Percentiles rank a stretch among this genome's conserved stretches.
Conservation (phyloP, 345 rosid species). For the Noccaea bulbosa region DNA sequence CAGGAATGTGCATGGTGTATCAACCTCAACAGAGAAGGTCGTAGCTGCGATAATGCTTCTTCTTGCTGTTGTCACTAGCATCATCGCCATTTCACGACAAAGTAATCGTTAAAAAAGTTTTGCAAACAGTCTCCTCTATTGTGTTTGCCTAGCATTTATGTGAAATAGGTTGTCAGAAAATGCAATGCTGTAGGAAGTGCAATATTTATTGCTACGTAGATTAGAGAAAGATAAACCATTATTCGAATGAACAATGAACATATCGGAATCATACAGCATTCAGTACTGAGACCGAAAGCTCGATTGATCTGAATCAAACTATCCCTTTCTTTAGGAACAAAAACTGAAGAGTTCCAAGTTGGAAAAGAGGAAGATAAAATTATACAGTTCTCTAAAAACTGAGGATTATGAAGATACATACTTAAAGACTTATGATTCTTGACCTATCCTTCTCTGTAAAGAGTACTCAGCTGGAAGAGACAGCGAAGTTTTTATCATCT, state of each 20-base stretch:
- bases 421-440: background rate
- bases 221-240: slow-evolving; percentile 10
- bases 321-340: slow-evolving; percentile 5
- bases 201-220: slow-evolving; percentile 23
- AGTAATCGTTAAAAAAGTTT: slow-evolving; percentile 8
- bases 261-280: slow-evolving; percentile 10
- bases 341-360: slow-evolving; percentile 18
- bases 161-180: background rate
- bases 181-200: slow-evolving; percentile 16
- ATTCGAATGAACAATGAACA: background rate
- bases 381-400: slow-evolving; percentile 2
- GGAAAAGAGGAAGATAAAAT: slow-evolving; percentile 16
- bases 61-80: slow-evolving; percentile 49
- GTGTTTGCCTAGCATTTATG: background rate
- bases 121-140: slow-evolving; percentile 39
- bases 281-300: slow-evolving; percentile 10
- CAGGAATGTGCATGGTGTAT: slow-evolving; percentile 56
- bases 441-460: background rate
- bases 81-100: slow-evolving; percentile 48
- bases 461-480: slow-evolving; percentile 33
- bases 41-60: slow-evolving; percentile 45
- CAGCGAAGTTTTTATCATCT: slow-evolving; percentile 51
- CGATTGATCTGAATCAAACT: slow-evolving; percentile 1
- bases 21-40: slow-evolving; percentile 46
- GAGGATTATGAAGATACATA: slow-evolving; percentile 7